phyloP scores from a whole-genome alignment of 192 early-diverging fungal genomes.

The Coemansia sp. region DNA sequence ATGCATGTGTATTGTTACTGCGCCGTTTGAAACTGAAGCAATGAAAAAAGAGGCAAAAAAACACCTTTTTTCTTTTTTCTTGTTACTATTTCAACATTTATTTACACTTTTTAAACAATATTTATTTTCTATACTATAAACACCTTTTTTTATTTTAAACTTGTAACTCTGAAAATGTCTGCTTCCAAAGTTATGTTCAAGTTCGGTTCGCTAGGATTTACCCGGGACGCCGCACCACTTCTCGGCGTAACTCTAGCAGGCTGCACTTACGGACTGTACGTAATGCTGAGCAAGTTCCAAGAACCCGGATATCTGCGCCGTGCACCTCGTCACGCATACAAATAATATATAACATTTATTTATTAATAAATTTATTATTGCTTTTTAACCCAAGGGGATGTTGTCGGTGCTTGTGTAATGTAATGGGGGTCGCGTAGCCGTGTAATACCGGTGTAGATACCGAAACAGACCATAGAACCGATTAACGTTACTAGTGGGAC shows the following conservation, averaged over 20 bases:
- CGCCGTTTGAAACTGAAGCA: background rate
- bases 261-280: constrained; percentile 49
- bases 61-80: background rate
- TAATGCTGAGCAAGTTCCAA: constrained; percentile 51
- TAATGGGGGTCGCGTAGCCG: constrained; percentile 46
- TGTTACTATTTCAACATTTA: background rate
- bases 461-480: constrained; percentile 24
- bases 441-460: constrained; percentile 43
- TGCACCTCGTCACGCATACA: constrained; percentile 39
- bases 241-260: constrained; percentile 46
- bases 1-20: background rate
- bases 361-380: constrained; percentile 2
- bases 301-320: constrained; percentile 54
- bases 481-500: constrained; percentile 29
- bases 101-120: constrained; percentile 1
- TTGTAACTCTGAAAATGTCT: background rate
- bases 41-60: no score
- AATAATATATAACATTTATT: background rate
- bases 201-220: constrained; percentile 37
- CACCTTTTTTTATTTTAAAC: background rate
- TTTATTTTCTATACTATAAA: background rate
- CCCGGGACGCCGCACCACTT: constrained; percentile 44
- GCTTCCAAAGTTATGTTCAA: constrained; percentile 36
- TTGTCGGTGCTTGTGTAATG: constrained; percentile 14
- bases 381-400: background rate